These are phyloP conservation scores for Pseudogymnoascus sp. DNA, from an alignment of 2,329 filamentous ascomycete species.

Conservation along the genomic window DNA sequence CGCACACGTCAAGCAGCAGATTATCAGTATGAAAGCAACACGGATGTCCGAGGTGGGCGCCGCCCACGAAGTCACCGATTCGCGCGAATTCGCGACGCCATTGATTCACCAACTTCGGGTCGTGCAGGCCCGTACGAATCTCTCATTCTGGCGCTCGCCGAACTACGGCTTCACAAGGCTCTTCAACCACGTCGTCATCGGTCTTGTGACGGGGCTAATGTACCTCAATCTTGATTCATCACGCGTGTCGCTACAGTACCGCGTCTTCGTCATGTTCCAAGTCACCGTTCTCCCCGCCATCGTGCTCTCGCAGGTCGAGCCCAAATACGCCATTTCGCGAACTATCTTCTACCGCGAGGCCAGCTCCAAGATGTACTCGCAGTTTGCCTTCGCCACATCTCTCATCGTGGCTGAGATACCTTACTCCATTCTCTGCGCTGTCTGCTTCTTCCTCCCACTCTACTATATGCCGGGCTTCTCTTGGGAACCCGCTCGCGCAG, in stretches of 20 bases:
- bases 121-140: constrained; percentile 56
- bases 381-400: constrained; percentile 51
- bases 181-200: constrained; percentile 45
- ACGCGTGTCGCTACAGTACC: constrained; percentile 45
- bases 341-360: constrained; percentile 53
- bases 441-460: constrained; percentile 45
- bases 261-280: constrained; percentile 55
- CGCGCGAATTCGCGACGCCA: constrained; percentile 65
- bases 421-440: constrained; percentile 37
- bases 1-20: constrained; percentile 48
- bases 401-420: constrained; percentile 42
- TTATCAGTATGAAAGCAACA: constrained; percentile 38
- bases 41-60: constrained; percentile 51
- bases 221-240: constrained; percentile 53
- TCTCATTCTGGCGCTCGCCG: constrained; percentile 55
- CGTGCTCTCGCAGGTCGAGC: constrained; percentile 51
- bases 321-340: constrained; percentile 48
- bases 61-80: constrained; percentile 39
- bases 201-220: constrained; percentile 54
- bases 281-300: constrained; percentile 56
- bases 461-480: constrained; percentile 47
- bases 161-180: constrained; percentile 44
- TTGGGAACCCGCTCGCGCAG: constrained; percentile 32
- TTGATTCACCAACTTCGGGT: constrained; percentile 56
- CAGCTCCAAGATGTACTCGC: constrained; percentile 55